Conservation (phyloP, 768 basidiomycete species). For the Fibroporia radiculosa region DNA sequence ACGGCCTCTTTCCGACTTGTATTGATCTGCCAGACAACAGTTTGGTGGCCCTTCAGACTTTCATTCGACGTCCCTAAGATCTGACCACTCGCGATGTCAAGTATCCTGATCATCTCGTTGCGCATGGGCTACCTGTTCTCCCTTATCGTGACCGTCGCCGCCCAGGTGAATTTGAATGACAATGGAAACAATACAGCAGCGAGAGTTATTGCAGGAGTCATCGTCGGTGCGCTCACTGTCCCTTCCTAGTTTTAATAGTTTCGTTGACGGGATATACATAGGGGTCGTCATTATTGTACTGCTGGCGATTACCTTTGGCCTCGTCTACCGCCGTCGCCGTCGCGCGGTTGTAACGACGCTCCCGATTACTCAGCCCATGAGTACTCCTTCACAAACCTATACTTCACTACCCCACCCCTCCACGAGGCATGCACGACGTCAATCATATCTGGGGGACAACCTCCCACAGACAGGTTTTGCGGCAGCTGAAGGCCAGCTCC, state of each 20-base stretch:
- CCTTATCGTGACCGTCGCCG: constrained; percentile 1
- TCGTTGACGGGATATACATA: background rate
- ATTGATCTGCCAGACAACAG: too few relatives aligned
- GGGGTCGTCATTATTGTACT: background rate
- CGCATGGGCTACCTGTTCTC: too few relatives aligned
- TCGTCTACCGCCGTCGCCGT: constrained; percentile 9
- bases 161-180: constrained; percentile 4
- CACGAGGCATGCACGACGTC: background rate
- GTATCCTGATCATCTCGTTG: too few relatives aligned
- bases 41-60: too few relatives aligned
- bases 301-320: constrained; percentile 3
- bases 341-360: background rate
- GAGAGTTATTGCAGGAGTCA: constrained; percentile 7
- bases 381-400: background rate
- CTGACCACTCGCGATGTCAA: too few relatives aligned
- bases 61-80: too few relatives aligned
- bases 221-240: constrained; percentile 7
- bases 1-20: background rate
- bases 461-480: background rate
- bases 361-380: background rate
- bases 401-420: background rate
- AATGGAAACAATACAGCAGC: constrained; percentile 3
- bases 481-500: background rate
- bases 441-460: background rate
- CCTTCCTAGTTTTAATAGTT: background rate